Conservation (phyloP, 805 yeast genomes). For the Candida takata region DNA sequence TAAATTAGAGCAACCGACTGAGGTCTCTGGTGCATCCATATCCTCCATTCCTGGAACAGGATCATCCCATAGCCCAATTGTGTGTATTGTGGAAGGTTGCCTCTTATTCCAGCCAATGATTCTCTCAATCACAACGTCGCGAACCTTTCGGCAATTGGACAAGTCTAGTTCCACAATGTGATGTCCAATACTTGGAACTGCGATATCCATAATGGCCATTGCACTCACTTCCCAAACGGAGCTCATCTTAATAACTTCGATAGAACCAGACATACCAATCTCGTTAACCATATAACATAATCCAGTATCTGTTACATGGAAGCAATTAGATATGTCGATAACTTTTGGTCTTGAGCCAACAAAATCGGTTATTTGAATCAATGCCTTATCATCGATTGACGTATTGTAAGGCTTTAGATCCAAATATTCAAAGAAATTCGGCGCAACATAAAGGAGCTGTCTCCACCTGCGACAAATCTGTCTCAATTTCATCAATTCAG, state of each 20-base stretch:
- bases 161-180: constrained; percentile 54
- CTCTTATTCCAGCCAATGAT: constrained; percentile 47
- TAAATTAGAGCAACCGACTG: constrained; percentile 54
- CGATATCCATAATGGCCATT: constrained; percentile 75
- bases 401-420: constrained; percentile 62
- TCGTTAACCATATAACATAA: constrained; percentile 66
- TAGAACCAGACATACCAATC: constrained; percentile 57
- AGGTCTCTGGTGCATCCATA: constrained; percentile 12
- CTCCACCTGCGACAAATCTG: constrained; percentile 62
- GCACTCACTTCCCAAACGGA: constrained; percentile 75
- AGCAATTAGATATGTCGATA: constrained; percentile 65
- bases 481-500: constrained; percentile 53
- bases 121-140: constrained; percentile 64
- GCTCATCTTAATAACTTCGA: constrained; percentile 50
- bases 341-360: constrained; percentile 60
- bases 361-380: constrained; percentile 55
- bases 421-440: constrained; percentile 41
- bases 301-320: constrained; percentile 71
- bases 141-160: constrained; percentile 65
- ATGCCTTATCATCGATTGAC: constrained; percentile 47
- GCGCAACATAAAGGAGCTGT: constrained; percentile 51
- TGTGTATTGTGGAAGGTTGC: constrained; percentile 2
- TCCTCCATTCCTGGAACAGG: constrained; percentile 27
- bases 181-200: constrained; percentile 57
- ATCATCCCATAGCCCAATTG: constrained; percentile 10